Evolutionary conservation across 148 eudicot species (phyloP), one percentile per base, ranked within the genome.

Genomic region (Agrostemma githago): DNA sequence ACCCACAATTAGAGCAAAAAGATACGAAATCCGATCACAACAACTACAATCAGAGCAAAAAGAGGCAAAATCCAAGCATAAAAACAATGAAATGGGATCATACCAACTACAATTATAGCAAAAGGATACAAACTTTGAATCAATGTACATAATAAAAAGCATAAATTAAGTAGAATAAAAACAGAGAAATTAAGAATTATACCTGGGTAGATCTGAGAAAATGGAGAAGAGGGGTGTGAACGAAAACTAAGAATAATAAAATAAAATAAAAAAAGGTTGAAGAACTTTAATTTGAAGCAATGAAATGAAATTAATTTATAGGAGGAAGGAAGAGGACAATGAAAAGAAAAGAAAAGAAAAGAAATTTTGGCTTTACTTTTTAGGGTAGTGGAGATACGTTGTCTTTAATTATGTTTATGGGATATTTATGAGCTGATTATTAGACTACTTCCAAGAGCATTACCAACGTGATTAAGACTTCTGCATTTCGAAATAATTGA

Each of bases 131-230:
- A 59, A 72, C 41, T 59, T 72, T 20, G 19, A 21, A 41, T 9
- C 65, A 19, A 5, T 16, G 62, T 19, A 4, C 41, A 39, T 10
- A 59, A 73, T 74, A 5, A 41, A 48, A 62, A 19, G n/a, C n/a
- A 53, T 14, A 54, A 8, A 34, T 54, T 15, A 26, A 12, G 38
- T 37, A 65, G 15, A 11, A 15, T 5, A 63, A 51, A 26, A 26
- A 26, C 34, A 26, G 34, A 44, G 1, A 19, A 48, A 44, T 16
- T 8, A 5, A 46, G 61, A 48, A 7, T 3, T 15, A 14, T 59
- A 79, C 81, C 81, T 79, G 77, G 68, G 81, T 40, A 78, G 77
- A 79, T 79, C 81, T 79, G 73, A 62, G 15, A 68, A 73, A 73
- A 10, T 54, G 75, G 60, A 72, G 37, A 39, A 70, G 69, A 48